Evolutionary conservation across 2,329 filamentous ascomycete genomes (phyloP), one percentile per base, ranked within the genome.

Genomic region (Aspergillus nomiae): DNA sequence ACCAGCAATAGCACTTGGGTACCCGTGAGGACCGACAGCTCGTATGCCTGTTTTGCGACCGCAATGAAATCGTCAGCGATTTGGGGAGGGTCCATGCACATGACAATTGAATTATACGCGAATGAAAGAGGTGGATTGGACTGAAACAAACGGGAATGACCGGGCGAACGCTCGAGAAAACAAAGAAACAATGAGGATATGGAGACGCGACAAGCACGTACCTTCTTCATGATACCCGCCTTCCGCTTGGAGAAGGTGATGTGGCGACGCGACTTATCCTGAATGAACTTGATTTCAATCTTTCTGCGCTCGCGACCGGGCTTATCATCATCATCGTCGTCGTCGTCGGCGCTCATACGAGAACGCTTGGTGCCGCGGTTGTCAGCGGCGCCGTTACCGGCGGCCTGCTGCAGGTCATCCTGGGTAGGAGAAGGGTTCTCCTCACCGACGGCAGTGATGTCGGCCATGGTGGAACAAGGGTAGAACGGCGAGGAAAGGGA

Each of bases 201-300:
- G 56, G 55, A 60, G 55, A 71, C 66, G 70, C 69, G 67, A 60
- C 63, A 64, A 41, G 57, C 53, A 71, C 89, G 71, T 79, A 97
- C 95, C 93, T 98, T 98, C 87, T 99, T 98, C 95, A 99, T 98
- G 81, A 99, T 98, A 73, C 95, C 95, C 61, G 95, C 95, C 86
- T 99, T 99, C 80, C 95, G 92, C 89, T 99, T 99, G 72, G 94
- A 98, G 81, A 99, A 98, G 75, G 95, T 98, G 79, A 98, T 99
- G 85, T 99, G 95, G 67, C 95, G 91, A 83, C 95, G 93, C 83
- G 94, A 98, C 86, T 99, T 99, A 83, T 99, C 95, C 82, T 94
- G 94, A 81, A 99, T 99, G 84, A 99, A 99, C 87, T 99, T 99
- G 84, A 99, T 99, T 83, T 99, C 95, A 75, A 99, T 99, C 90